Evolutionary conservation across 78 protist species (phyloP), one percentile per base, ranked within the genome.

Genomic region (Cavenderia fasciculata): DNA sequence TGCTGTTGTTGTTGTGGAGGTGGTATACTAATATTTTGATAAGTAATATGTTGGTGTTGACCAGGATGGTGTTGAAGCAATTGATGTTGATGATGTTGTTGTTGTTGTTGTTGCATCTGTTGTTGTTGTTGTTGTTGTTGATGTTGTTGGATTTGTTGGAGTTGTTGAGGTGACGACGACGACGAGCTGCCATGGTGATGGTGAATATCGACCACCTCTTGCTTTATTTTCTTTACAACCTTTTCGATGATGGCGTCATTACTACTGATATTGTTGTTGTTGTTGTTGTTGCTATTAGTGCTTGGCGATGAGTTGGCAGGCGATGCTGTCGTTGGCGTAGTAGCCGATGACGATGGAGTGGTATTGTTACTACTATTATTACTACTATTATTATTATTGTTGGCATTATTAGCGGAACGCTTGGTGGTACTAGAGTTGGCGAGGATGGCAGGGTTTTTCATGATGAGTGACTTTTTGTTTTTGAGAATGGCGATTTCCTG

Each of bases 381-480:
- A 21, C 38, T 25, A 38, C 38, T 63, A 5, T 36, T 63, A n/a
- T 38, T 63, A 36, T 8, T 38, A 38, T 4, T 21, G 38, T 36
- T 62, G n/a, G 31, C 43, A 66, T 44, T 68, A 43, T 68, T 68
- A 68, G n/a, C n/a, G n/a, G 61, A 54, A 18, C 34, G n/a, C 16
- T 18, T n/a, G n/a, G 61, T 23, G 14, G 61, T 7, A 54, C n/a
- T 7, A n/a, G 11, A 46, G 23, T 65, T 56, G 43, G 90, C 90
- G 19, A 82, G 49, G 14, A 82, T 82, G 31, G 65, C 44, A 29
- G 90, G 90, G n/a, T 82, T 82, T 66, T 82, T 82, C 90, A 82
- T 82, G 34, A 82, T 82, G n/a, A 82, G 57, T 40, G 69, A 47
- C 62, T 82, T 82, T 36, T 82, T 82, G 33, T 44, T 82, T 46